Base-by-base conservation (phyloP, 257 asterid species). In the Linderniella brevidens region DNA sequence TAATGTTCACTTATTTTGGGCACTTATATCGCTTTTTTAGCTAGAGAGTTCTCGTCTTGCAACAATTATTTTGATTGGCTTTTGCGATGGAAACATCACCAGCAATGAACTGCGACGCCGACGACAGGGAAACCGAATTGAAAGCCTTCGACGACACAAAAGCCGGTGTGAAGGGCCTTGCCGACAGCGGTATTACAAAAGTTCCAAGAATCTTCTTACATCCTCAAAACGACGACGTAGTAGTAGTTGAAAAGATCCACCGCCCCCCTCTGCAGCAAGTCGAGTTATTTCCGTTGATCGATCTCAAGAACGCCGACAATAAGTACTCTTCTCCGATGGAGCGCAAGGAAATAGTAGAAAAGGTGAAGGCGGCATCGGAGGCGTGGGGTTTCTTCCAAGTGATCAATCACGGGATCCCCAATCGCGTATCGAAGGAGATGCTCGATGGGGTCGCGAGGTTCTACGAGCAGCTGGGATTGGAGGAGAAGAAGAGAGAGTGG, bases 311-410 rank as follows among this genome's bases (percentile, higher is more conserved):
- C 32, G 32, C 32, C 32, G 32, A 0, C 8, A 37, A 12, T 67
- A 63, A 35, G 19, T 60, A 13, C 54, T 18, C 4, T 16, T 42
- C 2, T 54, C 35, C 3, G 59, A 58, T 32, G 51, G 10, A 25
- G 7, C 71, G 54, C 4, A 37, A 52, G 60, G 43, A 46, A 9
- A 29, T 77, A 0, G 59, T 75, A 0, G 42, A 17, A 0, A 50
- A 75, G 57, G 35, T 80, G 13, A 50, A 49, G 29, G 19, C 12
- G 8, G 93, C 95, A 8, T 75, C 86, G 0, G 61, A 58, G 18
- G 68, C 66, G 17, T 73, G 78, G 74, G 93, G 92, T 8, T 62
- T 81, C 37, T 86, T 85, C 65, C 77, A 60, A 49, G 62, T 78
- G 11, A 63, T 68, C 50, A 81, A 86, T 57, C 93, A 81, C 54